Evolutionary conservation across 2,329 filamentous ascomycete genomes (phyloP).

Genomic region (Neoscytalidium dimidiatum): DNA sequence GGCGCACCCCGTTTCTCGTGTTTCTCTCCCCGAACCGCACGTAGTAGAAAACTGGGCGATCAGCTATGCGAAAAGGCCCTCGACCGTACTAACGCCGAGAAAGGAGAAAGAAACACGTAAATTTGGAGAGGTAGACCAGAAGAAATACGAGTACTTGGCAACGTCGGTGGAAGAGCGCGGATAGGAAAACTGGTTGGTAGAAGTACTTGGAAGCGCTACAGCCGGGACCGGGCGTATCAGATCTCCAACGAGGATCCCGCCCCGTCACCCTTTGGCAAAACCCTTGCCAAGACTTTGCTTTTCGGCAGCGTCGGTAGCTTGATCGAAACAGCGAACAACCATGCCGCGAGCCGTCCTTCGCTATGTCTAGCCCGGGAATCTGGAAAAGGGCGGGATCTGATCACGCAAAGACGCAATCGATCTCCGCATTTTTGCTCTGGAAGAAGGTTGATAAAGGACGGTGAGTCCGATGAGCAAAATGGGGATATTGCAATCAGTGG

Average conservation of each 20-base stretch:
- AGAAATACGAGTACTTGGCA: not conserved
- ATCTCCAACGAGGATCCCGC: not conserved
- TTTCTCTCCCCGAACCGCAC: not conserved
- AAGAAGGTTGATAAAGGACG: not conserved
- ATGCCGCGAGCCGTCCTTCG: not conserved
- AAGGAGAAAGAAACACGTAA: not conserved
- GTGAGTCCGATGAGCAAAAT: not conserved
- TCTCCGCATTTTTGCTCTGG: not conserved
- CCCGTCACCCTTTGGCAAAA: not conserved
- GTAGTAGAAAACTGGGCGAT: not conserved
- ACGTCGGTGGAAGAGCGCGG: not conserved
- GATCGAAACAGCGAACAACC: not conserved
- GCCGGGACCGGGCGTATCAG: not conserved
- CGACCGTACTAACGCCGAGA: not conserved
- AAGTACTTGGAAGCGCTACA: not conserved
- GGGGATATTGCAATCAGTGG: slow-evolving; percentile 1
- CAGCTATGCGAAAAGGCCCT: not conserved
- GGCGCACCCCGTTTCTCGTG: not conserved
- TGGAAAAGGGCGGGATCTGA: not conserved
- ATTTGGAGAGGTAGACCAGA: not conserved
- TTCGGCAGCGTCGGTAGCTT: not conserved
- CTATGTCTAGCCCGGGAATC: not conserved
- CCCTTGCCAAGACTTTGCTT: not conserved
- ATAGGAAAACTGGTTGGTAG: too few species aligned
- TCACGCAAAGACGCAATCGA: not conserved